Conservation (phyloP, 2,329 filamentous ascomycete species). For the Lecanicillium sp. region DNA sequence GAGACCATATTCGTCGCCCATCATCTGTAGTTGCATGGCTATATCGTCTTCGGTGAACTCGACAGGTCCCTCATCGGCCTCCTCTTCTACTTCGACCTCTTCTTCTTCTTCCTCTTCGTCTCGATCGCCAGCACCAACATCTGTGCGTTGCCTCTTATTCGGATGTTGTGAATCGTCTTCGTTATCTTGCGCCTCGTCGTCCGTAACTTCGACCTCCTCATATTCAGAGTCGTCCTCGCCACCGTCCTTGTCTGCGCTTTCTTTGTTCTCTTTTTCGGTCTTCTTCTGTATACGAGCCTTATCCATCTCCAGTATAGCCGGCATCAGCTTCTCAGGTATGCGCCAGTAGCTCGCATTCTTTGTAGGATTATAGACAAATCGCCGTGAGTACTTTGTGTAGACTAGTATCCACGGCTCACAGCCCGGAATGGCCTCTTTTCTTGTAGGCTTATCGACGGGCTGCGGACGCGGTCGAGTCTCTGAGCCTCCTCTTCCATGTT, state of each 20-base stretch:
- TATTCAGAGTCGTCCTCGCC: conserved; percentile 60
- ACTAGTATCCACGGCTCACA: conserved; percentile 85
- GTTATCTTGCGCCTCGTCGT: conserved; percentile 35
- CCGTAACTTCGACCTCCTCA: conserved; percentile 58
- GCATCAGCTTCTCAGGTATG: conserved; percentile 79
- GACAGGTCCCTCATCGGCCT: conserved; percentile 41
- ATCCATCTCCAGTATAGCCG: conserved; percentile 66
- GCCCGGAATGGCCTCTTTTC: conserved; percentile 69
- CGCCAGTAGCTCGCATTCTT: conserved; percentile 93
- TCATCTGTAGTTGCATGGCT: conserved; percentile 79
- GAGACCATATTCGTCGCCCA: conserved; percentile 77
- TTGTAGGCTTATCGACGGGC: conserved; percentile 71
- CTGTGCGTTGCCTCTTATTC: conserved; percentile 57
- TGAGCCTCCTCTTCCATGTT: conserved; percentile 43
- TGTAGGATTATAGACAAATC: conserved; percentile 81
- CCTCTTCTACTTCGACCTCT: conserved; percentile 46
- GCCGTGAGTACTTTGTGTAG: conserved; percentile 80
- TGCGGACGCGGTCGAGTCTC: conserved; percentile 57
- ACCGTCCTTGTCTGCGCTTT: conserved; percentile 13
- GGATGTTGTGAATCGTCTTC: conserved; percentile 31
- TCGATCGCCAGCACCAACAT: conserved; percentile 47
- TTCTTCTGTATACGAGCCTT: conserved; percentile 59
- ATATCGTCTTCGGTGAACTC: conserved; percentile 95
- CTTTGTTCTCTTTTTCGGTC: conserved; percentile 21
- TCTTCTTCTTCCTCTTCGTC: conserved; percentile 43